Evolutionary conservation across 192 early-diverging fungal genomes (phyloP).

Genomic region (Chytriomyces sp.): DNA sequence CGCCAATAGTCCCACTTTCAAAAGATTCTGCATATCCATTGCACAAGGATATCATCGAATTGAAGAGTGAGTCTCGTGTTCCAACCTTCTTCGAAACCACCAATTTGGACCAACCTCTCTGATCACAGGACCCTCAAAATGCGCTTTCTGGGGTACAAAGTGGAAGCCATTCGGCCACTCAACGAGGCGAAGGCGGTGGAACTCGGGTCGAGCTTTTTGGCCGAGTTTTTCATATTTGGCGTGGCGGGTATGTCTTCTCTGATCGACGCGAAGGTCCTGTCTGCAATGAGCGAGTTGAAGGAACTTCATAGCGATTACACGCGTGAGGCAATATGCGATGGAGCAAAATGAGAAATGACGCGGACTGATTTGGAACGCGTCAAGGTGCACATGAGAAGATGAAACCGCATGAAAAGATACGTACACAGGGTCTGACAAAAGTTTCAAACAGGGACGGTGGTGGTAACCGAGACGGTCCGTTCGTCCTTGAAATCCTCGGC

Average conservation of each 20-base stretch:
- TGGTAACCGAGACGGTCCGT: background rate
- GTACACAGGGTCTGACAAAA: too few relatives aligned
- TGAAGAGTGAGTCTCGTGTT: constrained; percentile 21
- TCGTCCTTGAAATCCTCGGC: constrained; percentile 15
- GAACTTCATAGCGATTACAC: too few relatives aligned
- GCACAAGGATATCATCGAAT: constrained; percentile 39
- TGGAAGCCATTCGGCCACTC: constrained; percentile 44
- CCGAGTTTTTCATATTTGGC: constrained; percentile 46
- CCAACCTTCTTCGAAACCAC: background rate
- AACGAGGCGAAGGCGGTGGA: constrained; percentile 54
- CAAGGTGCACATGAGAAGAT: too few relatives aligned
- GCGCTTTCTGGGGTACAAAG: constrained; percentile 48
- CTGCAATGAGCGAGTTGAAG: too few relatives aligned
- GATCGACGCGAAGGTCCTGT: background rate
- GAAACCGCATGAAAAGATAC: too few relatives aligned
- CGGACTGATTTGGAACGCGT: too few relatives aligned
- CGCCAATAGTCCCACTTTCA: constrained; percentile 34
- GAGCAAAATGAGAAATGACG: too few relatives aligned
- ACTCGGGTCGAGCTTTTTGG: constrained; percentile 45
- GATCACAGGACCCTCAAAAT: constrained; percentile 28
- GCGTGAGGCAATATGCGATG: too few relatives aligned
- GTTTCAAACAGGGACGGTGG: background rate
- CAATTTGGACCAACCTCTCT: background rate
- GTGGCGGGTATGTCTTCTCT: constrained; percentile 36
- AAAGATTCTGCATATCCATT: constrained; percentile 42